Evolutionary conservation across 805 yeast species (phyloP), one percentile per base, ranked within the genome.

Genomic region (Jamesozyma spencerorum): DNA sequence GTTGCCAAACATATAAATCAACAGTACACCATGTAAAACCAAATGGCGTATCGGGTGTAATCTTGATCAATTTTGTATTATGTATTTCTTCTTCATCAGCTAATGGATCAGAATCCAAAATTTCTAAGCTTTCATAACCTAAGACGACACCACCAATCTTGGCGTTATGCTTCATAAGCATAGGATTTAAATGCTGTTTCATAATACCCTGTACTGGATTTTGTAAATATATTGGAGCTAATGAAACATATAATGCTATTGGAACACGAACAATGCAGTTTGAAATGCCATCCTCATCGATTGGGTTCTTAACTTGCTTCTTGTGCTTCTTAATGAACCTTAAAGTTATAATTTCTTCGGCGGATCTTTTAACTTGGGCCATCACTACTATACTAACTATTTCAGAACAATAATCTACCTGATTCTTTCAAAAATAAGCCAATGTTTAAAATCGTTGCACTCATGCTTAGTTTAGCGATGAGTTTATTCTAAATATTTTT

Each of bases 1-100:
- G 98, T 53, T 74, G 77, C 97, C 98, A 92, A 37, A 87, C 75
- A 41, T 86, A 69, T 36, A 92, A 70, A 40, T 86, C 92, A 7
- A 82, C 94, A 3, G 76, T 66, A 35, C 85, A 71, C 97, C 98
- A 92, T 39, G 83, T 57, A 61, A 83, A 92, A 22, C 90, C 73
- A 59, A 88, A 90, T 18, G 98, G 97, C 18, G 87, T 77, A 40
- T 85, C 88, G 45, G 76, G 77, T 39, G 83, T 71, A 38, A 90
- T 69, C 48, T 75, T 76, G 34, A 88, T 86, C 26, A 84, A 65
- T 26, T 71, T 63, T 19, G 38, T 34, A 5, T 12, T 29, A 2
- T 71, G 65, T 5, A 34, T 31, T 5, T 45, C 51, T 14, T 65
- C 70, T 8, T 66, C 64, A 3, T 67, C 66, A 30, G 70, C 75